These are phyloP conservation scores for Penicillium desertorum DNA, from an alignment of 495 filamentous ascomycete genomes.

Conservation along the genomic window DNA sequence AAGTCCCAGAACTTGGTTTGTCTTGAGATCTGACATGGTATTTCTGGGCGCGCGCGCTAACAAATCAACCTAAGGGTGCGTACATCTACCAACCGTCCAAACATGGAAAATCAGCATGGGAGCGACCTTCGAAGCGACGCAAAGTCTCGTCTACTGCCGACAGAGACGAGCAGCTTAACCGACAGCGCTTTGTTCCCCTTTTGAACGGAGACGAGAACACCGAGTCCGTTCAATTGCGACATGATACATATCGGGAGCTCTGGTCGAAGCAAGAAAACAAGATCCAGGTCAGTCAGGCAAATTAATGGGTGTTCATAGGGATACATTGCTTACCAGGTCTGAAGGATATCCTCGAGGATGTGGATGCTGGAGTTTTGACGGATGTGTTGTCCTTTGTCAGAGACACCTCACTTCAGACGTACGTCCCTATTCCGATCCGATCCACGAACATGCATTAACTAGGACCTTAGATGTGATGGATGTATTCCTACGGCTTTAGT, in stretches of 20 bases:
- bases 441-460: constrained; percentile 17
- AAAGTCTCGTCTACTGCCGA: constrained; percentile 44
- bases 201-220: constrained; percentile 60
- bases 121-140: constrained; percentile 64
- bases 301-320: neutral
- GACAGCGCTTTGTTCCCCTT: constrained; percentile 56
- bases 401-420: constrained; percentile 48
- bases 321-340: constrained; percentile 17
- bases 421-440: constrained; percentile 15
- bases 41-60: constrained; percentile 13
- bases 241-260: constrained; percentile 59
- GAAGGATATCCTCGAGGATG: constrained; percentile 41
- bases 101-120: constrained; percentile 31
- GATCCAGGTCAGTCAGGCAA: constrained; percentile 58
- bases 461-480: constrained; percentile 37
- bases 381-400: constrained; percentile 67
- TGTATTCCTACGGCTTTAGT: constrained; percentile 78
- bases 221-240: constrained; percentile 53
- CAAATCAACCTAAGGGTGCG: constrained; percentile 56
- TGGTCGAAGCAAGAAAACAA: constrained; percentile 68
- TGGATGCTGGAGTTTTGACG: constrained; percentile 58
- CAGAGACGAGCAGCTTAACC: constrained; percentile 15
- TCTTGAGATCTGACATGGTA: neutral
- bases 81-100: constrained; percentile 66
- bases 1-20: constrained; percentile 52